Percentiles rank a stretch among this genome's conserved stretches.
phyloP scores from a whole-genome alignment of 768 basidiomycete genomes.

The Kwoniella mangroviensis region DNA sequence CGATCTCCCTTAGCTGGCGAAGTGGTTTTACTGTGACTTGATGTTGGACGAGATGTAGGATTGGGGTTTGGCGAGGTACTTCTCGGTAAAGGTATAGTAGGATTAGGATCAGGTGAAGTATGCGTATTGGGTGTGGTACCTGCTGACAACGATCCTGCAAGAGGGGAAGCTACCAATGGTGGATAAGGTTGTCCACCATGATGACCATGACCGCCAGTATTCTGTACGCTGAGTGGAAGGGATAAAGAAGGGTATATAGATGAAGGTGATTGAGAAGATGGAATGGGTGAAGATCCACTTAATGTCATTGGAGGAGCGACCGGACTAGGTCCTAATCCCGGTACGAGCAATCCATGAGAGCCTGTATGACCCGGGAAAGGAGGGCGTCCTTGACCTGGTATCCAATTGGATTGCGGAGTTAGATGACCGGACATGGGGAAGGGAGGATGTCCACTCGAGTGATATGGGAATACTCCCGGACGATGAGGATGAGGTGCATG shows the following conservation, averaged over 20 bases:
- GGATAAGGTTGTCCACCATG: conserved; percentile 13
- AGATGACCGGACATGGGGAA: conserved; percentile 32
- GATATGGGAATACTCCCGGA: conserved; percentile 28
- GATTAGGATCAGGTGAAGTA: conserved; percentile 20
- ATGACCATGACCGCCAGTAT: conserved; percentile 25
- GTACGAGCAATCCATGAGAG: conserved; percentile 26
- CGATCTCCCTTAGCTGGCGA: conserved; percentile 20
- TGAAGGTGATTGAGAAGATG: conserved; percentile 20
- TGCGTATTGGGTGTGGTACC: conserved; percentile 10
- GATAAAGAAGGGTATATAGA: conserved; percentile 24
- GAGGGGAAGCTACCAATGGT: conserved; percentile 38
- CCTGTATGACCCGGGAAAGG: conserved; percentile 26
- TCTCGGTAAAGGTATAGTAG: neutral
- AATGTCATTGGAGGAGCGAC: conserved; percentile 21
- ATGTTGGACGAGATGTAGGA: conserved; percentile 14
- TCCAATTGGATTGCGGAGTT: conserved; percentile 25
- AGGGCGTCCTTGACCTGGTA: conserved; percentile 22
- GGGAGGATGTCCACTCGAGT: conserved; percentile 16
- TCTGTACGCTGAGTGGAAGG: conserved; percentile 34
- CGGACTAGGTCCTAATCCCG: conserved; percentile 20
- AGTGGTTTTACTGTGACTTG: conserved; percentile 9
- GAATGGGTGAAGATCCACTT: conserved; percentile 27
- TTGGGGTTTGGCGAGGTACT: conserved; percentile 13
- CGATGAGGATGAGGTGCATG: conserved; percentile 20
- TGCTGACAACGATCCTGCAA: conserved; percentile 42